Percentiles rank a stretch among this genome's conserved stretches.
These are phyloP conservation scores for Penicillium antarcticum DNA, from an alignment of 495 filamentous ascomycete genomes.

Conservation along the genomic window DNA sequence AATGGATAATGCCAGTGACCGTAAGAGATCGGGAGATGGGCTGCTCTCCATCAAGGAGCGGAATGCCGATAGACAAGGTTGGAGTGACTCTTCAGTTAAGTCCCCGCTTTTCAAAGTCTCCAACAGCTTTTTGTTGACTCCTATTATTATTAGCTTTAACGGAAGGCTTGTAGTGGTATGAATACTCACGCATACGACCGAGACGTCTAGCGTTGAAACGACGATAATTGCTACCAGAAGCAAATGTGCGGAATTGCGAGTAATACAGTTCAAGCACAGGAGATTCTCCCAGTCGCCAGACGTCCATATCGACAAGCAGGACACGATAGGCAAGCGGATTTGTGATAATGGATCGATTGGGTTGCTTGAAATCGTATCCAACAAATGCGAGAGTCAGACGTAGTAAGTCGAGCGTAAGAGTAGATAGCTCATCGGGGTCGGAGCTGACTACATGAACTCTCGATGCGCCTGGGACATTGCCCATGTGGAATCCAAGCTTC, in stretches of 20 bases:
- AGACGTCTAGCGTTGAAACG: slow-evolving; percentile 86
- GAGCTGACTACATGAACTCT: slow-evolving; percentile 35
- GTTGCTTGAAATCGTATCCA: slow-evolving; percentile 73
- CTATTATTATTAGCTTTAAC: slow-evolving; percentile 43
- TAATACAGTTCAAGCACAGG: slow-evolving; percentile 85
- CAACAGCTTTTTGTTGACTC: slow-evolving; percentile 82
- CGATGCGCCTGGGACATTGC: slow-evolving; percentile 18
- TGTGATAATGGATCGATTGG: slow-evolving; percentile 84
- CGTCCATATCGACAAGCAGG: slow-evolving; percentile 85
- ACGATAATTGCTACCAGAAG: slow-evolving; percentile 79
- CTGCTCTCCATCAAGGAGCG: slow-evolving; percentile 73
- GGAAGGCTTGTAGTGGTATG: neutral
- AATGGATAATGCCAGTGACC: slow-evolving; percentile 87
- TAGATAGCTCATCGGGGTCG: slow-evolving; percentile 50
- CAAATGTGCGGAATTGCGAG: slow-evolving; percentile 82
- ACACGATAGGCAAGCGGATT: slow-evolving; percentile 93
- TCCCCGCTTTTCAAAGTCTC: slow-evolving; percentile 84
- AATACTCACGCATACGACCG: slow-evolving; percentile 79
- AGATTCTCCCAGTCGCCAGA: slow-evolving; percentile 75
- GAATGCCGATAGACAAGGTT: slow-evolving; percentile 73
- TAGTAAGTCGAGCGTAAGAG: slow-evolving; percentile 68
- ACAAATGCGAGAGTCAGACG: slow-evolving; percentile 78
- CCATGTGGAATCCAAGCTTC: slow-evolving; percentile 57
- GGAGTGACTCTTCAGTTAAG: slow-evolving; percentile 65
- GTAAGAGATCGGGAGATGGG: slow-evolving; percentile 74